Evolutionary conservation across 2,329 filamentous ascomycete species (phyloP).

Genomic region (Penicillium sp.): DNA sequence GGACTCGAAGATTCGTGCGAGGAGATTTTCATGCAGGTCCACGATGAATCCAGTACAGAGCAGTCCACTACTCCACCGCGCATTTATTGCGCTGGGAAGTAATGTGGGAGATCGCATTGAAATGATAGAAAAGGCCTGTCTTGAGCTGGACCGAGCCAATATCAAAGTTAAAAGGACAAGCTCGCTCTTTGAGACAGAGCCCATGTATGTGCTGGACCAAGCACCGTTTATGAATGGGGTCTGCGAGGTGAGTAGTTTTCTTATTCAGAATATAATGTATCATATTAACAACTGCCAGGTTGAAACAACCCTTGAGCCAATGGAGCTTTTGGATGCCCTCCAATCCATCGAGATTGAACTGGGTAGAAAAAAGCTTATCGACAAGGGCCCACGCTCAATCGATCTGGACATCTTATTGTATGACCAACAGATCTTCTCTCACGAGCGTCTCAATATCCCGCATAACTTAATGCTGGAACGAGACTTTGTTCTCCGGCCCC

Average conservation of each 20-base stretch:
- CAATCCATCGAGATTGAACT: constrained; percentile 77
- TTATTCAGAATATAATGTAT: background rate
- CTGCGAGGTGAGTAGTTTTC: constrained; percentile 67
- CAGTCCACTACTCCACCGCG: constrained; percentile 38
- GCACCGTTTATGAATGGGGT: constrained; percentile 84
- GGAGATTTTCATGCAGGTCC: constrained; percentile 18
- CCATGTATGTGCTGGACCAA: constrained; percentile 94
- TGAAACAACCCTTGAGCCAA: constrained; percentile 68
- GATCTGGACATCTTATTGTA: constrained; percentile 91
- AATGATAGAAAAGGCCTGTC: constrained; percentile 79
- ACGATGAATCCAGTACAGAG: constrained; percentile 9
- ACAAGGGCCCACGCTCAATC: constrained; percentile 92
- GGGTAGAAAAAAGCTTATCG: constrained; percentile 75
- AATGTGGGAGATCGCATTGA: constrained; percentile 81
- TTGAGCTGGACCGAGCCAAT: constrained; percentile 65
- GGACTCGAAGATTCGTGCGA: constrained; percentile 9
- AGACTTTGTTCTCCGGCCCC: constrained; percentile 85
- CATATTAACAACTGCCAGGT: constrained; percentile 51
- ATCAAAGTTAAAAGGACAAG: constrained; percentile 77
- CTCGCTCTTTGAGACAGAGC: constrained; percentile 85
- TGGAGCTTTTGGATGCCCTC: constrained; percentile 70
- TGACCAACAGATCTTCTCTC: constrained; percentile 58
- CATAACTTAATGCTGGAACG: constrained; percentile 81
- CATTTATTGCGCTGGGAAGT: constrained; percentile 84
- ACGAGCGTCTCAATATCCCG: constrained; percentile 74